These are phyloP conservation scores for Tylopilus plumbeoviolaceoides DNA, from an alignment of 768 basidiomycete genomes.

Conservation along the genomic window DNA sequence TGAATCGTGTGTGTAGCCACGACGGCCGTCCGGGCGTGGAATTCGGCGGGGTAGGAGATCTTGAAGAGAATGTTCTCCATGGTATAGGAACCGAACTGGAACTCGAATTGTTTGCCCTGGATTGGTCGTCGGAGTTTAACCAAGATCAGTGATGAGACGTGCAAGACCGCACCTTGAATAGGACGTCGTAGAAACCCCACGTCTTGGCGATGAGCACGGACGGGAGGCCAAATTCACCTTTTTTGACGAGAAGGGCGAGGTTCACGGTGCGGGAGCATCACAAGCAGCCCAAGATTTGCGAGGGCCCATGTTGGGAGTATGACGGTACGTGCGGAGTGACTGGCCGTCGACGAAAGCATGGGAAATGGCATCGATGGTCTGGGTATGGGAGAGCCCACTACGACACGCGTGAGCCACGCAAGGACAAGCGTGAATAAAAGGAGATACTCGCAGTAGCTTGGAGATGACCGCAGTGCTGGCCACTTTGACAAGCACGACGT, in stretches of 20 bases:
- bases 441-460: slow-evolving; percentile 60
- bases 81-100: slow-evolving; percentile 88
- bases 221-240: slow-evolving; percentile 88
- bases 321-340: slow-evolving; percentile 91
- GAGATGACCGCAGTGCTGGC: slow-evolving; percentile 94
- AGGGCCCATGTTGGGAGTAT: slow-evolving; percentile 91
- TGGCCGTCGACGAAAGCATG: slow-evolving; percentile 96
- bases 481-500: slow-evolving; percentile 93
- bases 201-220: slow-evolving; percentile 89
- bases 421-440: not conserved
- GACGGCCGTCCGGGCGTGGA: slow-evolving; percentile 94
- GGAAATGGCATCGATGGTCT: slow-evolving; percentile 89
- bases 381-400: slow-evolving; percentile 69
- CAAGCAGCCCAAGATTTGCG: slow-evolving; percentile 96
- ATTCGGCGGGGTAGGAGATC: slow-evolving; percentile 95
- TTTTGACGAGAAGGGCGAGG: slow-evolving; percentile 84
- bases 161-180: slow-evolving; percentile 67
- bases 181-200: slow-evolving; percentile 95
- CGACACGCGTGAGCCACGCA: not conserved
- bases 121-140: not conserved
- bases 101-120: slow-evolving; percentile 84
- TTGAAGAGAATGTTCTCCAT: slow-evolving; percentile 96
- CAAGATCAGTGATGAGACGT: too few species aligned
- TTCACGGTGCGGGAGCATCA: slow-evolving; percentile 93
- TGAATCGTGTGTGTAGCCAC: slow-evolving; percentile 83